phyloP scores from a whole-genome alignment of 352 stramenopile species.

The Globisporangium cederbergense region DNA sequence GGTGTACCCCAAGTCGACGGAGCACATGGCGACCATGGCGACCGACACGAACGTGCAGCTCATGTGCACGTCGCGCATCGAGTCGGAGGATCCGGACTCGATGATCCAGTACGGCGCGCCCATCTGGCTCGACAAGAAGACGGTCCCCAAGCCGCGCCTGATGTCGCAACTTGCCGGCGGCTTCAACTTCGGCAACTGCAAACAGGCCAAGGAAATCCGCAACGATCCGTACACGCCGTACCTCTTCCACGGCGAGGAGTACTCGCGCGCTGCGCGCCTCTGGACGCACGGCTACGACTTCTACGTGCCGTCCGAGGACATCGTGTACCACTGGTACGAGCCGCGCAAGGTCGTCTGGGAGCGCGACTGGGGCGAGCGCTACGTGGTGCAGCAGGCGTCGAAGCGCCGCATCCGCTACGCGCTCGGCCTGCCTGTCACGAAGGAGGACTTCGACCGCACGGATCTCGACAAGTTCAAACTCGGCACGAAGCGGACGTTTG shows the following conservation, averaged over 20 bases:
- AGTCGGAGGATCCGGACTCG: constrained; percentile 57
- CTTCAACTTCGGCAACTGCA: constrained; percentile 82
- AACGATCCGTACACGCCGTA: constrained; percentile 80
- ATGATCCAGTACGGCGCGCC: constrained; percentile 80
- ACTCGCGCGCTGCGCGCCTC: constrained; percentile 68
- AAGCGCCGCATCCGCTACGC: constrained; percentile 72
- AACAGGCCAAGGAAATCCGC: constrained; percentile 63
- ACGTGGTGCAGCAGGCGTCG: constrained; percentile 59
- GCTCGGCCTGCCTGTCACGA: constrained; percentile 54
- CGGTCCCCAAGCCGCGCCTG: constrained; percentile 61
- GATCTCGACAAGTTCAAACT: constrained; percentile 67
- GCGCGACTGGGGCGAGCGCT: constrained; percentile 68
- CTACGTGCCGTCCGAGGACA: constrained; percentile 67
- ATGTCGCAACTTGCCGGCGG: constrained; percentile 78
- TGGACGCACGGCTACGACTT: constrained; percentile 84
- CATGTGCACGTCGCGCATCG: constrained; percentile 78
- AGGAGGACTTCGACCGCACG: constrained; percentile 70
- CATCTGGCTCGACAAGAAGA: constrained; percentile 65
- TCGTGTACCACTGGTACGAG: constrained; percentile 82
- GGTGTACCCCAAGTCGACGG: constrained; percentile 76
- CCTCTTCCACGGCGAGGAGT: constrained; percentile 81
- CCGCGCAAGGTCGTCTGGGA: constrained; percentile 82
- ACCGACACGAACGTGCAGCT: constrained; percentile 62
- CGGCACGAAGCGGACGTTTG: constrained; percentile 69
- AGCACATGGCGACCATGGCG: constrained; percentile 49